Conservation (phyloP, 305 asterid species). For the Solanum hybrid region DNA sequence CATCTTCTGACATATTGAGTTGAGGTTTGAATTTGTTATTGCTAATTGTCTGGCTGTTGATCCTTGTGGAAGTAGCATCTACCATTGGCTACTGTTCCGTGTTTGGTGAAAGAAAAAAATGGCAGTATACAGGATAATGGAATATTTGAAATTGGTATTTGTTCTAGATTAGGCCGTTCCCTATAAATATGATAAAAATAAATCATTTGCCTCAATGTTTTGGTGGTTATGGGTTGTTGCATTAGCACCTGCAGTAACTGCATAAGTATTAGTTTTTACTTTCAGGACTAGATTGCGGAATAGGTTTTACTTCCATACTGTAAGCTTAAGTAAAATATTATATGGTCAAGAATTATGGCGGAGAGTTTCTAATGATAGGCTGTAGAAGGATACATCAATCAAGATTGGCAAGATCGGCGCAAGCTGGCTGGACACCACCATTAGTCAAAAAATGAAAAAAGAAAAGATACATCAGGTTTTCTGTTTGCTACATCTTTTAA, state of each 20-base stretch:
- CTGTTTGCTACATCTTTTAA: background rate
- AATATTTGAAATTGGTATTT: background rate
- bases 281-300: background rate
- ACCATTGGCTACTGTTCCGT: background rate
- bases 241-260: background rate
- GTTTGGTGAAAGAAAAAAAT: background rate
- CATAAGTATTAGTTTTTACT: background rate
- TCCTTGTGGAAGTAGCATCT: background rate
- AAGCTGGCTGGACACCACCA: background rate
- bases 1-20: background rate
- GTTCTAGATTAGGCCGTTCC: background rate
- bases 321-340: background rate
- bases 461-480: background rate
- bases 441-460: background rate
- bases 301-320: background rate
- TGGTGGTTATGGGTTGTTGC: background rate
- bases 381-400: background rate
- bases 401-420: background rate
- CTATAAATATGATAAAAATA: background rate
- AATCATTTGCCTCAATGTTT: background rate
- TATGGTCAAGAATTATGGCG: background rate
- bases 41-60: background rate
- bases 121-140: background rate
- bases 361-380: background rate
- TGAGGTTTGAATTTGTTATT: background rate